Conservation (phyloP, 164 flowering plant genomes). For the Umbellularia californica region DNA sequence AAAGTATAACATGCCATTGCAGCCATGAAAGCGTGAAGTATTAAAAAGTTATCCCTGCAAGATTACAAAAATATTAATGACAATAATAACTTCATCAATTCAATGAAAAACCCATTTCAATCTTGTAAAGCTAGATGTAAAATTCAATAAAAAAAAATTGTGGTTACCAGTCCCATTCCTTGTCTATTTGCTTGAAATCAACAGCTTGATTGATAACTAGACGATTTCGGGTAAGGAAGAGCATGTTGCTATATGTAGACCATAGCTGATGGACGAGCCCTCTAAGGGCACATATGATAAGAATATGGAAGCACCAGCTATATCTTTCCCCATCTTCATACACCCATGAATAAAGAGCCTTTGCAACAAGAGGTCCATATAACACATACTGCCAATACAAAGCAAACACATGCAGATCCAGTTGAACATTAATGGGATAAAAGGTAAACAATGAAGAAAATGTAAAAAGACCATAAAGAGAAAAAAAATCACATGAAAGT, state of each 20-base stretch:
- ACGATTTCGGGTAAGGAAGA: slow-evolving; percentile 49
- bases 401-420: too few species aligned
- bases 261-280: slow-evolving; percentile 43
- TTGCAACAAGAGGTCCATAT: slow-evolving; percentile 61
- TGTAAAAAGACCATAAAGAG: not conserved
- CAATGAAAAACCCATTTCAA: not conserved
- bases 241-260: slow-evolving; percentile 42
- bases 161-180: slow-evolving; percentile 79
- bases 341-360: slow-evolving; percentile 28
- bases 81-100: too few species aligned
- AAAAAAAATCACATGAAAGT: not conserved
- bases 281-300: slow-evolving; percentile 50
- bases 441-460: too few species aligned
- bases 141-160: not conserved
- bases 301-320: slow-evolving; percentile 58
- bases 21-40: slow-evolving; percentile 63
- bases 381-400: slow-evolving; percentile 48
- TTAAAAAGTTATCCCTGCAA: slow-evolving; percentile 76
- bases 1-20: slow-evolving; percentile 38
- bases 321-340: slow-evolving; percentile 23
- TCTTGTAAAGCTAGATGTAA: not conserved
- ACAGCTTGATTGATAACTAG: slow-evolving; percentile 42
- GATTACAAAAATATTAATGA: not conserved
- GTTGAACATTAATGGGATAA: too few species aligned
- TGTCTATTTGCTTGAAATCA: slow-evolving; percentile 74